These are phyloP conservation scores for Penstemon newberryi DNA, from an alignment of 257 asterid genomes.

Conservation along the genomic window DNA sequence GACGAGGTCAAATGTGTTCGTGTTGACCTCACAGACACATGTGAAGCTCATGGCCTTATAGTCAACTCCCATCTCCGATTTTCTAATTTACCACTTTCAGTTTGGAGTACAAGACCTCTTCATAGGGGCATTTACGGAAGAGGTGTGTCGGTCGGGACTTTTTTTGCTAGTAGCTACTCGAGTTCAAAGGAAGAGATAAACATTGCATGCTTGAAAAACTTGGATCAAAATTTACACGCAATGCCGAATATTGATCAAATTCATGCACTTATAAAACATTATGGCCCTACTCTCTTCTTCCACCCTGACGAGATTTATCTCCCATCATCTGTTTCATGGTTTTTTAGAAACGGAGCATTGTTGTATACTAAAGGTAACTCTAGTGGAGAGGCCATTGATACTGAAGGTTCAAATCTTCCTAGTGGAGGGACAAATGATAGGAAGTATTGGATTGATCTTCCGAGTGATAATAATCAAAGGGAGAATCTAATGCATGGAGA, in stretches of 20 bases:
- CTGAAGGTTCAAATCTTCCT: slow-evolving; percentile 74
- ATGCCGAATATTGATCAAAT: slow-evolving; percentile 87
- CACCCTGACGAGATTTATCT: slow-evolving; percentile 80
- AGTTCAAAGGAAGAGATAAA: slow-evolving; percentile 43
- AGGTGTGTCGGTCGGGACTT: slow-evolving; percentile 77
- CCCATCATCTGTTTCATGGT: slow-evolving; percentile 92
- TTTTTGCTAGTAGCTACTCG: slow-evolving; percentile 52
- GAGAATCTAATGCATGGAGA: slow-evolving; percentile 59
- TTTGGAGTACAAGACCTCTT: slow-evolving; percentile 64
- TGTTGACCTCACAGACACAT: slow-evolving; percentile 64
- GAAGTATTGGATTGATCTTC: slow-evolving; percentile 82
- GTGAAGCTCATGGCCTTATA: slow-evolving; percentile 51
- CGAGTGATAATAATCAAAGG: slow-evolving; percentile 45
- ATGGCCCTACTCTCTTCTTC: slow-evolving; percentile 81
- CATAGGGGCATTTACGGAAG: slow-evolving; percentile 65
- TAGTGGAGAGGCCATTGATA: slow-evolving; percentile 50
- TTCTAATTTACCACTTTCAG: slow-evolving; percentile 46
- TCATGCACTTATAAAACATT: slow-evolving; percentile 63
- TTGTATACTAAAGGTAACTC: slow-evolving; percentile 43
- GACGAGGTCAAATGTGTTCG: slow-evolving; percentile 73
- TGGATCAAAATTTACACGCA: slow-evolving; percentile 49
- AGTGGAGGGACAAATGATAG: slow-evolving; percentile 73
- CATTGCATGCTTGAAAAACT: slow-evolving; percentile 74
- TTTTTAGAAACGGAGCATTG: slow-evolving; percentile 70
- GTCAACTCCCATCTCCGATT: slow-evolving; percentile 41